Evolutionary conservation across 306 rosid species (phyloP).

Genomic region (Lupinus albus): DNA sequence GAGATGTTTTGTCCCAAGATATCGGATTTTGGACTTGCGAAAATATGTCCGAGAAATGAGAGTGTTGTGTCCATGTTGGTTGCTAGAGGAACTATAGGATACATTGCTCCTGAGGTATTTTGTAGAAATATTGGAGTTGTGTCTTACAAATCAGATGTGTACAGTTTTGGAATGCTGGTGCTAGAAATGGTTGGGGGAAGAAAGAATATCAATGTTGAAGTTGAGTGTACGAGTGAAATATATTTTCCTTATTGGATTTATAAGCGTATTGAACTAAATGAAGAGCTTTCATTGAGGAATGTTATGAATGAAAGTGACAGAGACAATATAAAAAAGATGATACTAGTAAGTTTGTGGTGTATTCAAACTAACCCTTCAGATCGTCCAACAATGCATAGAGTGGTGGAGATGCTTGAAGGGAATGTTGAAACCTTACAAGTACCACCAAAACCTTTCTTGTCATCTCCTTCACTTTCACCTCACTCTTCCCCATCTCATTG

Average conservation of each 20-base stretch:
- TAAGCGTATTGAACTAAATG: conserved; percentile 4
- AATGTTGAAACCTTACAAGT: conserved; percentile 28
- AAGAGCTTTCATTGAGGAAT: conserved; percentile 20
- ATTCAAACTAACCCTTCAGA: conserved; percentile 36
- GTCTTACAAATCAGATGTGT: conserved; percentile 41
- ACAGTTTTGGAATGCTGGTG: conserved; percentile 41
- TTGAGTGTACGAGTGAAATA: conserved; percentile 29
- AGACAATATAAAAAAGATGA: conserved; percentile 31
- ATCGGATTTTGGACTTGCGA: conserved; percentile 42
- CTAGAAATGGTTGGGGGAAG: conserved; percentile 42
- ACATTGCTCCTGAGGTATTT: neutral
- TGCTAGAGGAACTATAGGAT: no score
- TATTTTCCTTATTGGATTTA: conserved; percentile 43
- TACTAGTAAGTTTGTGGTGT: conserved; percentile 15
- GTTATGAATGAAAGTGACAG: conserved; percentile 17
- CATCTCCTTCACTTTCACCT: conserved; percentile 24
- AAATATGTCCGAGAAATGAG: no score
- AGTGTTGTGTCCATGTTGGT: no score
- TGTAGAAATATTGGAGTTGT: conserved; percentile 29
- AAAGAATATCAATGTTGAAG: conserved; percentile 11
- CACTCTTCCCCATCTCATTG: neutral
- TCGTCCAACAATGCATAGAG: conserved; percentile 24
- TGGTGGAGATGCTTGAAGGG: conserved; percentile 40
- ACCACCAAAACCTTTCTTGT: conserved; percentile 36
- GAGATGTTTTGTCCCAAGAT: conserved; percentile 23